Base-by-base conservation (phyloP, 352 stramenopile genomes). In the Globisporangium megalacanthum region DNA sequence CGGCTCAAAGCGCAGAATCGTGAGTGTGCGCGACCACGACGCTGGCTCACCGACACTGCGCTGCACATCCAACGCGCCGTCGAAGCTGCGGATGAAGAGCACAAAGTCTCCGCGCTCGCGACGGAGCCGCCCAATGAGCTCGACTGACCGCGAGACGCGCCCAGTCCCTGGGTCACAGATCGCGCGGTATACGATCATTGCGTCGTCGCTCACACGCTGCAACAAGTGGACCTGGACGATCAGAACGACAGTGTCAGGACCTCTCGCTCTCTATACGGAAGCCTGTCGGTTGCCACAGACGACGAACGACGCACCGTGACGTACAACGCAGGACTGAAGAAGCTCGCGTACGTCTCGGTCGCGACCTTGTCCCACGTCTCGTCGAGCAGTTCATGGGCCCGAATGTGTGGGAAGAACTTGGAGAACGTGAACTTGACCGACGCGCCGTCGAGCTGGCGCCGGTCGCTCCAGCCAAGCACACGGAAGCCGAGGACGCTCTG, bases 351-450 rank as follows among this genome's bases (percentile, higher is more conserved):
- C 58, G 64, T 72, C 44, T 83, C 73, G 5, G 61, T 77, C 4
- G 59, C 70, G 25, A 83, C 41, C 53, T 62, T 54, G 19, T 74
- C 56, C 63, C 71, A 83, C n/a, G 56, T 77, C 11, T 58, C 58
- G 49, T 77, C 70, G 69, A 72, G 71, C 19, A 83, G 47, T 14
- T 69, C 69, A 46, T 78, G 64, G 19, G 73, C 68, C 33, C 63
- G 75, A n/a, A 79, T 47, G 49, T 83, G 57, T 6, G 65, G 63
- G 50, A 78, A 83, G n/a, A 60, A 53, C 61, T 83, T 78, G 52
- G 75, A 73, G 52, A 83, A 61, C 46, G 69, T 78, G 57, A 83
- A 78, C 56, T 74, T 74, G 47, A 80, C 63, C 4, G 63, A 68
- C 6, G 65, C 60, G 45, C 73, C 61, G 49, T 82, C 65, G 13